Conservation (phyloP, 495 filamentous ascomycete species). For the Clavariopsis aquatica region DNA sequence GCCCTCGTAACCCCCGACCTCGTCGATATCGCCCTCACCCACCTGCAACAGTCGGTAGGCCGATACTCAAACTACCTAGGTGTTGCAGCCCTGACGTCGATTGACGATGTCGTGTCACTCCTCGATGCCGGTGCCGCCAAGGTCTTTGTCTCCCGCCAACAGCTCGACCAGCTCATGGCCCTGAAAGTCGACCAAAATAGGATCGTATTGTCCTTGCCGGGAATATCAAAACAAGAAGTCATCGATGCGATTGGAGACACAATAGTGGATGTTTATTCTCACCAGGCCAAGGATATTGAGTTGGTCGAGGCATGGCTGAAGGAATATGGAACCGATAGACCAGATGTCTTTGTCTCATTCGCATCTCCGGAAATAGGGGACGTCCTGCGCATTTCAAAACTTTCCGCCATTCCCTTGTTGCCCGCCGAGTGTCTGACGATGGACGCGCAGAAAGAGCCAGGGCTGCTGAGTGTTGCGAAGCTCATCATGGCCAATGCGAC, state of each 20-base stretch:
- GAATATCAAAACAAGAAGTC: conserved; percentile 53
- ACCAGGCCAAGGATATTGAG: conserved; percentile 51
- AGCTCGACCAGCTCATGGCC: conserved; percentile 61
- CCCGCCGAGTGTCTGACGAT: conserved; percentile 68
- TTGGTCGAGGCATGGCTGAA: conserved; percentile 49
- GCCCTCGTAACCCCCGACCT: conserved; percentile 61
- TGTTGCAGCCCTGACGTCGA: conserved; percentile 65
- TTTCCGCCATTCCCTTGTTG: conserved; percentile 75
- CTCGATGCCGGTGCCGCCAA: conserved; percentile 85
- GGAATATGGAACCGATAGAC: conserved; percentile 49
- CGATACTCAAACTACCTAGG: conserved; percentile 73
- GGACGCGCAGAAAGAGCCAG: conserved; percentile 51
- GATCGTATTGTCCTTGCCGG: conserved; percentile 49
- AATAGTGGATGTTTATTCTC: conserved; percentile 51
- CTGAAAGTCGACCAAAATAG: conserved; percentile 60
- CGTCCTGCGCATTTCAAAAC: conserved; percentile 50
- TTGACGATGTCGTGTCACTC: conserved; percentile 72
- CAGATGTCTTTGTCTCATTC: conserved; percentile 52
- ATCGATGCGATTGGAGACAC: conserved; percentile 57
- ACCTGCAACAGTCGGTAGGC: conserved; percentile 68
- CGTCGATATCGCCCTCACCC: conserved; percentile 61
- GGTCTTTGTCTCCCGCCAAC: conserved; percentile 66
- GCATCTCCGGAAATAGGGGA: conserved; percentile 52
- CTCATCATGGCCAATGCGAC: conserved; percentile 68
- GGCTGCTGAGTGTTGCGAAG: conserved; percentile 65